phyloP scores from a whole-genome alignment of 305 asterid genomes.

The Plantago lanceolata region DNA sequence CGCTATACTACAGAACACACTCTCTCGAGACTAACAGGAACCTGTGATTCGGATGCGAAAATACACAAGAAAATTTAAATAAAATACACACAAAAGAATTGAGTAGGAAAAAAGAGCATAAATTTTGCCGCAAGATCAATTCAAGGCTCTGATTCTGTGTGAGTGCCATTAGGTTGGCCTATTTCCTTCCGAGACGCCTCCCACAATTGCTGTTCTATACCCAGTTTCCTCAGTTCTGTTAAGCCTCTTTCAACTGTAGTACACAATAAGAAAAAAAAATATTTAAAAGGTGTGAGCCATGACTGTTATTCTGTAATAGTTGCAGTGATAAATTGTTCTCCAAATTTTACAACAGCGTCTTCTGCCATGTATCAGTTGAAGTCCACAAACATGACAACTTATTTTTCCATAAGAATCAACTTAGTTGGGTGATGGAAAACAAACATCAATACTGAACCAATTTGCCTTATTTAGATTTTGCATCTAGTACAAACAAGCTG shows the following conservation, averaged over 20 bases:
- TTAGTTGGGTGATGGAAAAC: no score
- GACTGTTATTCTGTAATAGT: neutral
- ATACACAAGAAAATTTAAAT: neutral
- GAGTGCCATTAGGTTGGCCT: slow-evolving; percentile 42
- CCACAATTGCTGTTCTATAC: slow-evolving; percentile 92
- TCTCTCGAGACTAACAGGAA: neutral
- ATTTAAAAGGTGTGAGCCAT: neutral
- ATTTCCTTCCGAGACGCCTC: slow-evolving; percentile 89
- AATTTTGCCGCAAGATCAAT: slow-evolving; percentile 15
- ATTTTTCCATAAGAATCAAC: no score
- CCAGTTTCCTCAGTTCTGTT: slow-evolving; percentile 79
- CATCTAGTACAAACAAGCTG: no score
- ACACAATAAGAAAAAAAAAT: slow-evolving; percentile 3
- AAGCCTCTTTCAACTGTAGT: slow-evolving; percentile 78
- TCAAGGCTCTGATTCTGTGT: slow-evolving; percentile 38
- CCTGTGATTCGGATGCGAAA: neutral
- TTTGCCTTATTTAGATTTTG: no score
- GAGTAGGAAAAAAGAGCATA: neutral
- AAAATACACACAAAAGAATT: neutral
- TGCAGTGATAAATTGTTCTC: no score
- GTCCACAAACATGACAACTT: no score
- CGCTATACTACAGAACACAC: neutral
- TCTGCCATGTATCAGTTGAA: no score
- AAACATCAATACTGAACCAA: no score
- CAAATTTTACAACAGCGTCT: no score